These are phyloP conservation scores for Avicennia marina DNA, from an alignment of 257 asterid genomes.

Conservation along the genomic window DNA sequence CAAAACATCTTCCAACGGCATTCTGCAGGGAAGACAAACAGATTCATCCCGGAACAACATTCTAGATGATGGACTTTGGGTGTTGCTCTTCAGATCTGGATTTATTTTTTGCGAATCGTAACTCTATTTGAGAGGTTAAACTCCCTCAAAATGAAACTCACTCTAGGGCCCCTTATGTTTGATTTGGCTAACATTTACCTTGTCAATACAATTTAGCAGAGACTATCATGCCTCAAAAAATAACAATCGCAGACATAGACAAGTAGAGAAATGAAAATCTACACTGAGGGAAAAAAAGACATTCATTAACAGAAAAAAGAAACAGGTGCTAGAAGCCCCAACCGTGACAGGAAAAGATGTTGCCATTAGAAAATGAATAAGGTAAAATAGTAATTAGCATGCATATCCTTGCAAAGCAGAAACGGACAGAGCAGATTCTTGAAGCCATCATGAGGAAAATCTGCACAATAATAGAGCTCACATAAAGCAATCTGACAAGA, in stretches of 20 bases:
- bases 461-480: constrained; percentile 25
- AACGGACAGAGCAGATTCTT: constrained; percentile 37
- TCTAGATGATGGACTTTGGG: background rate
- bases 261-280: no score
- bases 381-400: constrained; percentile 9
- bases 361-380: background rate
- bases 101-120: background rate
- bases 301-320: no score
- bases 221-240: no score
- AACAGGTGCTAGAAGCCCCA: no score
- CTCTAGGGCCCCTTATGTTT: background rate
- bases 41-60: background rate
- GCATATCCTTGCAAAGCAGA: constrained; percentile 22
- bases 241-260: no score
- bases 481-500: constrained; percentile 42
- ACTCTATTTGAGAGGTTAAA: background rate
- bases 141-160: background rate
- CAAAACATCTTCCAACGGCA: background rate
- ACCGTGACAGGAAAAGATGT: constrained; percentile 19
- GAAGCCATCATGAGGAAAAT: constrained; percentile 42
- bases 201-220: background rate
- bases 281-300: background rate
- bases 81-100: constrained; percentile 15
- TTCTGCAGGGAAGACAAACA: background rate
- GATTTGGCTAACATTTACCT: background rate